Conservation (phyloP, 352 stramenopile species). For the Globisporangium emineosum region DNA sequence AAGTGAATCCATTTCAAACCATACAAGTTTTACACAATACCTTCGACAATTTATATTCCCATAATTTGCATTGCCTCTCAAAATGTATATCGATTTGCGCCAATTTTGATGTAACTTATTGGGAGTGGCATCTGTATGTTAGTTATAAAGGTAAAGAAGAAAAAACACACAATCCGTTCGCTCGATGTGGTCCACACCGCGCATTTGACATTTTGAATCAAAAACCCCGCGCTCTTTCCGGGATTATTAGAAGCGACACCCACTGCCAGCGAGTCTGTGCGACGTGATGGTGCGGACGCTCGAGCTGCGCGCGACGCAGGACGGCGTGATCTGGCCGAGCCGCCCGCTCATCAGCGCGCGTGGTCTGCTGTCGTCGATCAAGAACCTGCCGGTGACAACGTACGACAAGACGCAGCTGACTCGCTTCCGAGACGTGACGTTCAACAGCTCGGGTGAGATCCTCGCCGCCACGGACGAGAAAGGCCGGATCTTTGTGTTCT, state of each 20-base stretch:
- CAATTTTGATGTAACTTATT: no score
- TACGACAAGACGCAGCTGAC: constrained; percentile 42
- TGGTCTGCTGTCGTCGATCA: constrained; percentile 61
- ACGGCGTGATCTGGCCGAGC: constrained; percentile 73
- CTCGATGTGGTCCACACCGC: neutral
- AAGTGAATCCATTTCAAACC: no score
- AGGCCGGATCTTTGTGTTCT: constrained; percentile 78
- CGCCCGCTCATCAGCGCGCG: constrained; percentile 65
- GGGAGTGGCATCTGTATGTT: no score
- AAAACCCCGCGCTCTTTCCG: neutral
- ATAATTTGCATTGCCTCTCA: no score
- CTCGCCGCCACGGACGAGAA: constrained; percentile 72
- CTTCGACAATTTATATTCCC: no score
- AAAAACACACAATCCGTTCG: no score
- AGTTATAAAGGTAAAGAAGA: no score
- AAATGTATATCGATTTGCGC: no score
- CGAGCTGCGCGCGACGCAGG: constrained; percentile 59
- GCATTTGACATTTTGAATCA: constrained; percentile 13
- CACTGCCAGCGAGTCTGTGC: neutral
- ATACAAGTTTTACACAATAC: no score
- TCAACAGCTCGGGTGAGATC: constrained; percentile 64
- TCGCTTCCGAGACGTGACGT: constrained; percentile 59
- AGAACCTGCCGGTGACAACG: constrained; percentile 65
- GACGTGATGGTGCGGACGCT: constrained; percentile 59
- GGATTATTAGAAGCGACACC: no score